Percentiles rank a stretch among this genome's conserved stretches.
Evolutionary conservation across 2,329 filamentous ascomycete genomes (phyloP).

Genomic region (Sporothrix dimorphospora): DNA sequence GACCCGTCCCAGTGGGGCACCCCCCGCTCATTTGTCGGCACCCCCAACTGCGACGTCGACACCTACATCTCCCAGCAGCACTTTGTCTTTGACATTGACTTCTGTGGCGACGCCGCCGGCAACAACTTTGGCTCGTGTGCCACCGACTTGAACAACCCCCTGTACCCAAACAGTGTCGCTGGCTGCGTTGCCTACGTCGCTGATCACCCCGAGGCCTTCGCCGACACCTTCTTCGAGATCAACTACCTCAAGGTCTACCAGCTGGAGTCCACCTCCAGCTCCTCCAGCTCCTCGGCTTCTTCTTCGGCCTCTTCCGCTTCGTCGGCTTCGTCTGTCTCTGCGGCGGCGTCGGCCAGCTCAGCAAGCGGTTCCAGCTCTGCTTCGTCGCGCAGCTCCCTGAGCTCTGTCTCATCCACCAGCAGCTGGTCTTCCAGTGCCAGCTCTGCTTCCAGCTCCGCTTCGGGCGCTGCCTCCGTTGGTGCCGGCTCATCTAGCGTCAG

Average conservation of each 20-base stretch:
- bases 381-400: background rate
- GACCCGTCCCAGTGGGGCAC: slow-evolving; percentile 66
- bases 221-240: slow-evolving; percentile 52
- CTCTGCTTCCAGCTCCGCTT: background rate
- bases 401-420: background rate
- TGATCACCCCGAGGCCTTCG: slow-evolving; percentile 43
- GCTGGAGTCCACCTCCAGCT: slow-evolving; percentile 14
- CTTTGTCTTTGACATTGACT: slow-evolving; percentile 73
- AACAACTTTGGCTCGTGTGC: slow-evolving; percentile 34
- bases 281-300: background rate
- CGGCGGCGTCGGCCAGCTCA: background rate
- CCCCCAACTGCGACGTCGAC: slow-evolving; percentile 63
- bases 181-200: slow-evolving; percentile 46
- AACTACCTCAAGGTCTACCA: slow-evolving; percentile 32
- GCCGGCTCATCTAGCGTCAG: background rate
- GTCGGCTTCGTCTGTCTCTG: background rate
- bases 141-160: slow-evolving; percentile 31
- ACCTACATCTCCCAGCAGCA: slow-evolving; percentile 66
- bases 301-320: background rate
- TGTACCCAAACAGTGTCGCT: slow-evolving; percentile 29
- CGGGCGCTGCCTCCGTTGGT: background rate
- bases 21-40: slow-evolving; percentile 65
- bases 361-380: background rate
- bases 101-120: slow-evolving; percentile 73
- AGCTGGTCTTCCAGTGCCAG: too few relatives aligned